Evolutionary conservation across 2,329 filamentous ascomycete genomes (phyloP), one percentile per base, ranked within the genome.

Genomic region (Magnaporthiopsis poae): DNA sequence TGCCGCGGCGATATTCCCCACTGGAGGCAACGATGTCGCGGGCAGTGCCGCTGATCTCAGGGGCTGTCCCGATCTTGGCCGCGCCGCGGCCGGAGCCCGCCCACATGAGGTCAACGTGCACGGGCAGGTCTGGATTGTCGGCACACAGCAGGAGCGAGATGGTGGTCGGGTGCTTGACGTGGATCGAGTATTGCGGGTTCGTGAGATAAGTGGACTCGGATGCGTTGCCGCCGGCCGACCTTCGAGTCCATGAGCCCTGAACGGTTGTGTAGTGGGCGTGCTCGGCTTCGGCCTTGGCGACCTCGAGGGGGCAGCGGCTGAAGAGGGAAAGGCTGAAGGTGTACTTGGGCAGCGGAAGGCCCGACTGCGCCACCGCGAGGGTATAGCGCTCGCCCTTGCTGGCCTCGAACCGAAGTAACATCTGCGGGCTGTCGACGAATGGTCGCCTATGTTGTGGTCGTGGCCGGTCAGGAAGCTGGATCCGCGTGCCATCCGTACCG

Each of bases 371-470:
- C 71, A 75, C 66, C 72, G 90, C 88, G 11, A 90, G 79, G 1
- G 83, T 85, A 70, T 84, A 84, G 1, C 75, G 71, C 8, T 74
- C 75, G 61, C 75, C 75, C 5, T 77, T 75, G 29, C 76, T 75
- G 3, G 79, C 82, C 35, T 90, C 84, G 68, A 96, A 83, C 67
- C 90, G 88, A 61, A 96, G 86, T 9, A 99, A 85, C 0, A 91
- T 96, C 75, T 98, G 96, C 1, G 92, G 92, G 2, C 93, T 96
- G 76, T 97, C 94, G 46, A 98, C 92, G 69, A 91, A 96, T n/a
- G 91, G 90, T 0, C 90, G 90, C 52, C 89, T 87, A 71, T 91
- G 87, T 0, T 90, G 75, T 8, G 86, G 86, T 66, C 72, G 69
- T 4, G 71, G 71, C 1, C 68, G 71, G 65, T 94, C 90, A 65